Evolutionary conservation across 257 asterid genomes (phyloP).

Genomic region (Linaria vulgaris): DNA sequence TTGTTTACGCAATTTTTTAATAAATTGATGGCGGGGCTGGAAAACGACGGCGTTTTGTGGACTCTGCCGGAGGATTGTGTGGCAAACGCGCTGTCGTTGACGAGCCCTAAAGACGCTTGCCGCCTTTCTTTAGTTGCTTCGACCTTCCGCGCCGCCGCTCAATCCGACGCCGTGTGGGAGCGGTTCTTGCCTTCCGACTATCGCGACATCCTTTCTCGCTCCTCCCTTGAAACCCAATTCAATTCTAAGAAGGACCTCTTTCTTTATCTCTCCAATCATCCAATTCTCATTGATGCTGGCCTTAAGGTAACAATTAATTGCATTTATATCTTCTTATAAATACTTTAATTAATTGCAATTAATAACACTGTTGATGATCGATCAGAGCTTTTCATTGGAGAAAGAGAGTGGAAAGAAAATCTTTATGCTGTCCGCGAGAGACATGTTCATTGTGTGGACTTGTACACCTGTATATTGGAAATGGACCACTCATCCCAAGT

Average conservation of each 20-base stretch:
- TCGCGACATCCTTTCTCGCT: conserved; percentile 46
- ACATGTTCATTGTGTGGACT: conserved; percentile 53
- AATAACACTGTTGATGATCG: conserved; percentile 31
- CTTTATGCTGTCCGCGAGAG: conserved; percentile 71
- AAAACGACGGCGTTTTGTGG: conserved; percentile 26
- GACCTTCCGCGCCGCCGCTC: conserved; percentile 59
- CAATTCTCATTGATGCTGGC: conserved; percentile 56
- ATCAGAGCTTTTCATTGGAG: conserved; percentile 72
- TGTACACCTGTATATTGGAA: conserved; percentile 62
- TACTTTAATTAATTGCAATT: too few species aligned
- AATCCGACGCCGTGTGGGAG: conserved; percentile 74
- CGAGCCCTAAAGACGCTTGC: conserved; percentile 74
- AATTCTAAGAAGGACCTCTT: conserved; percentile 63
- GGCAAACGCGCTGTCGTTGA: conserved; percentile 60
- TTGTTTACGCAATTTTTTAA: too few species aligned
- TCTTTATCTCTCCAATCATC: conserved; percentile 54
- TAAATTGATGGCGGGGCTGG: conserved; percentile 40
- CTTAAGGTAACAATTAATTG: conserved; percentile 56
- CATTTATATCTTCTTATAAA: too few species aligned
- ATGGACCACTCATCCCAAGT: conserved; percentile 46
- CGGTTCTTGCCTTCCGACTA: conserved; percentile 77
- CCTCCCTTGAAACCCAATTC: conserved; percentile 27
- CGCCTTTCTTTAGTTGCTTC: conserved; percentile 55
- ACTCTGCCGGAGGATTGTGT: conserved; percentile 77
- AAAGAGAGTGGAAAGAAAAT: conserved; percentile 70